These are phyloP conservation scores for Paspalum notatum DNA, from an alignment of 176 grass and related monocot species.

Conservation along the genomic window DNA sequence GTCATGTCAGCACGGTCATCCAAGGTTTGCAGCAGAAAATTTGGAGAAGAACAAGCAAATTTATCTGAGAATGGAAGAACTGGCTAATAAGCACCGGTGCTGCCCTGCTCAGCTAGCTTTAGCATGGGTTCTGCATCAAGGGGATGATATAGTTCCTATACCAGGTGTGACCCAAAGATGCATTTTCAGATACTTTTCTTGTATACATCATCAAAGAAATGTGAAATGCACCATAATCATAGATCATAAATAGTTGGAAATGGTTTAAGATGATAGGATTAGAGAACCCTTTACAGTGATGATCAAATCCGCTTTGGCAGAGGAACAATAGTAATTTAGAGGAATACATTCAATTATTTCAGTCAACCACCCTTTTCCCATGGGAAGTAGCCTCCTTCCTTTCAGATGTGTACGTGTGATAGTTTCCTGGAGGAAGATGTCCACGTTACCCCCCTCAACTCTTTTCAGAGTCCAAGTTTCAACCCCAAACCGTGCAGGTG, in stretches of 20 bases:
- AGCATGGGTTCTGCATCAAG: constrained; percentile 82
- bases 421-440: too few species aligned
- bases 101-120: constrained; percentile 68
- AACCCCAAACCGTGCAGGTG: too few species aligned
- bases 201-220: background rate
- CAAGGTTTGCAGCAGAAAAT: constrained; percentile 61
- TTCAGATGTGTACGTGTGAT: background rate
- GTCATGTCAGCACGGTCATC: constrained; percentile 44
- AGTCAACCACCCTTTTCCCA: too few species aligned
- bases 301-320: background rate
- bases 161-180: constrained; percentile 21
- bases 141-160: constrained; percentile 73
- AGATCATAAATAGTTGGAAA: background rate
- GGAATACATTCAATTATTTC: background rate
- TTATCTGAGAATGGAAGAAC: constrained; percentile 50
- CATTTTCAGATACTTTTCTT: background rate
- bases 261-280: background rate
- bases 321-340: background rate
- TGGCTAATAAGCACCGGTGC: constrained; percentile 71
- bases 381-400: too few species aligned
- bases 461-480: too few species aligned
- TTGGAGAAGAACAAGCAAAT: constrained; percentile 77
- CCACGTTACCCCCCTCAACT: too few species aligned
- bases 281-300: background rate
- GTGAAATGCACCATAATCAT: background rate